These are phyloP conservation scores for Carpinus fangiana DNA, from an alignment of 306 rosid species.

Conservation along the genomic window DNA sequence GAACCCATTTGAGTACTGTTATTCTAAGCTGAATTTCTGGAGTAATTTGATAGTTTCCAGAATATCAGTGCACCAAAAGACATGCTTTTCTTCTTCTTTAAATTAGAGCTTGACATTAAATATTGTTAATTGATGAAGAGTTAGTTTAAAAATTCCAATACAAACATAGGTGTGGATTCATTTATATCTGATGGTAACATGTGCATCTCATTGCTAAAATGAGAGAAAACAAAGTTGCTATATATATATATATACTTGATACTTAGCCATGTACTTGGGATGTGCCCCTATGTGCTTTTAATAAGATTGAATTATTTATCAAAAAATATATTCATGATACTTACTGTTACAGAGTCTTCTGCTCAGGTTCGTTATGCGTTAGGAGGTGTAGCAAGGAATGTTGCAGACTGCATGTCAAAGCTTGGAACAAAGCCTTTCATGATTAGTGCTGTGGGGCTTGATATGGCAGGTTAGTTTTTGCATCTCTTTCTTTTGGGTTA, in stretches of 20 bases:
- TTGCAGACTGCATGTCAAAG: constrained; percentile 90
- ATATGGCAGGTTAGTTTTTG: constrained; percentile 69
- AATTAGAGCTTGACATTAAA: constrained; percentile 3
- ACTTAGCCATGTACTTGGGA: neutral
- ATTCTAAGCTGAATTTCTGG: neutral
- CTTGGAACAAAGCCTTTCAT: constrained; percentile 76
- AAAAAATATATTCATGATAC: neutral
- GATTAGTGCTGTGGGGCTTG: constrained; percentile 82
- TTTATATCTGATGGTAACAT: neutral
- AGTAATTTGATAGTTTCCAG: constrained; percentile 1
- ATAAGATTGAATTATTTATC: no score
- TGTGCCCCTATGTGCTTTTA: no score
- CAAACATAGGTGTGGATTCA: neutral
- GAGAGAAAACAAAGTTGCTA: neutral
- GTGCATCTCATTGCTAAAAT: neutral
- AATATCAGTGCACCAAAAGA: neutral
- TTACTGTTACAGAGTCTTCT: constrained; percentile 21
- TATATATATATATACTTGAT: neutral
- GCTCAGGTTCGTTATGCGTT: constrained; percentile 64
- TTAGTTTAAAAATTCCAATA: neutral
- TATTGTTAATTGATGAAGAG: neutral
- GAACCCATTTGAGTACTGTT: neutral
- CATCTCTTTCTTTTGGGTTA: constrained; percentile 5
- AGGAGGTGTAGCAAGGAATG: constrained; percentile 95
- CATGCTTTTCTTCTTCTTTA: no score